Base-by-base conservation (phyloP, 2,329 filamentous ascomycete genomes). In the Colletotrichum abscissum region DNA sequence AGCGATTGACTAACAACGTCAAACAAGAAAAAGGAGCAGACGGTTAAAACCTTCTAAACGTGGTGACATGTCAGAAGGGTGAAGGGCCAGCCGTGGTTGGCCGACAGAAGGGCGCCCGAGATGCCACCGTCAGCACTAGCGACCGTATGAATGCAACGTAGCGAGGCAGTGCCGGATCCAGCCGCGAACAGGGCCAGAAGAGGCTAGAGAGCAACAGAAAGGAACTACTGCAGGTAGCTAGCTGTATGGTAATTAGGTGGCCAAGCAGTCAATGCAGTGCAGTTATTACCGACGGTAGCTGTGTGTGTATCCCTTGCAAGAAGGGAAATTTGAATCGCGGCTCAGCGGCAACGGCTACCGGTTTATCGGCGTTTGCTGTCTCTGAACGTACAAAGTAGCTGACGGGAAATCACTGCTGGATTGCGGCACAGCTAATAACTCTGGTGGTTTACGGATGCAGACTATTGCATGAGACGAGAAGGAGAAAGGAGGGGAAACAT, bases 41-140 rank as follows among this genome's bases (percentile, higher is more conserved):
- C 19, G 42, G 19, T n/a, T 1, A 49, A 49, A 49, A 9, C 16
- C 42, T n/a, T 49, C 19, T n/a, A 3, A 42, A 16, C 38, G 16
- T 42, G 14, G 38, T 16, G 19, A 49, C 42, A n/a, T n/a, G 42
- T 49, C 42, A 49, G 38, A 42, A 19, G 42, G 57, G 49, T 7
- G 33, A 16, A 30, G 5, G 38, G 28, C 42, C 19, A 35, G 12
- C 38, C 38, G 54, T 59, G 55, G 28, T 26, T 33, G 26, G 55
- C 55, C 52, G 55, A 63, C 42, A 26, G 6, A 8, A 30, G 33
- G 33, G 2, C 16, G 7, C 33, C 4, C 19, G 24, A 52, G 26
- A 66, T 64, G 30, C 14, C 30, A 30, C 54, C 30, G 62, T 70
- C 54, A 70, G 62, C 67, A 42, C 67, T 70, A 70, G 67, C 63